These are phyloP conservation scores for Phanerodontia chrysosporium DNA, from an alignment of 768 basidiomycete genomes.

Conservation along the genomic window DNA sequence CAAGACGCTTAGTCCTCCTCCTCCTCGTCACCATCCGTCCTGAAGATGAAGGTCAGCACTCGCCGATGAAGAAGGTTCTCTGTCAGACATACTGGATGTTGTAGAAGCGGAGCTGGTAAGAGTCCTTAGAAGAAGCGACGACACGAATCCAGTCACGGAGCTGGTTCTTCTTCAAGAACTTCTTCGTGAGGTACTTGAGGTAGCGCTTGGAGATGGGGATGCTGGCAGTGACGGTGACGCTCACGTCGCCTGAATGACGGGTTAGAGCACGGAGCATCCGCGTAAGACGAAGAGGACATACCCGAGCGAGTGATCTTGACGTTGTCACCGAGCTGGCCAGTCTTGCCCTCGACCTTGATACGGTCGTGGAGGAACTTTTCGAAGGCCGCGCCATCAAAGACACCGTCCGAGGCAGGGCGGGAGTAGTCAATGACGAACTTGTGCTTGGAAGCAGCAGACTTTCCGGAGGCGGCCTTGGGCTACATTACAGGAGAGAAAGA, in stretches of 20 bases:
- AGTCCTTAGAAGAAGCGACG: slow-evolving; percentile 89
- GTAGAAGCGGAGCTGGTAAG: slow-evolving; percentile 93
- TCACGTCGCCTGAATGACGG: slow-evolving; percentile 57
- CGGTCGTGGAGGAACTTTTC: slow-evolving; percentile 93
- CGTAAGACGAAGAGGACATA: slow-evolving; percentile 31
- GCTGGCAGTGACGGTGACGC: slow-evolving; percentile 79
- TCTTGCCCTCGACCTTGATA: slow-evolving; percentile 90
- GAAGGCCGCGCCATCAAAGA: slow-evolving; percentile 61
- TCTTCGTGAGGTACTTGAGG: slow-evolving; percentile 98
- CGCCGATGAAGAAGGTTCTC: neutral
- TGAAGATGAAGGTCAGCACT: slow-evolving; percentile 19
- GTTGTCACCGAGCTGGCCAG: slow-evolving; percentile 86
- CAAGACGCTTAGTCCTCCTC: slow-evolving; percentile 37
- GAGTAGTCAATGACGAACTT: slow-evolving; percentile 88
- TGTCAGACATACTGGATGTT: slow-evolving; percentile 69
- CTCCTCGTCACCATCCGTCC: slow-evolving; percentile 51
- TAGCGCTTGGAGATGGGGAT: slow-evolving; percentile 96
- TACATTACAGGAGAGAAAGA: slow-evolving; percentile 32
- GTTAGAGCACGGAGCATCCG: neutral
- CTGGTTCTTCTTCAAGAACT: slow-evolving; percentile 97
- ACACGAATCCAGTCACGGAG: slow-evolving; percentile 98
- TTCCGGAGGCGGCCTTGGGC: slow-evolving; percentile 57
- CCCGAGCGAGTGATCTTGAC: slow-evolving; percentile 87
- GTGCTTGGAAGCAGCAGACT: slow-evolving; percentile 53
- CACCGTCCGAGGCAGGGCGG: slow-evolving; percentile 63